Base-by-base conservation (phyloP, 805 yeast genomes). In the Myxozyma sirexii region DNA sequence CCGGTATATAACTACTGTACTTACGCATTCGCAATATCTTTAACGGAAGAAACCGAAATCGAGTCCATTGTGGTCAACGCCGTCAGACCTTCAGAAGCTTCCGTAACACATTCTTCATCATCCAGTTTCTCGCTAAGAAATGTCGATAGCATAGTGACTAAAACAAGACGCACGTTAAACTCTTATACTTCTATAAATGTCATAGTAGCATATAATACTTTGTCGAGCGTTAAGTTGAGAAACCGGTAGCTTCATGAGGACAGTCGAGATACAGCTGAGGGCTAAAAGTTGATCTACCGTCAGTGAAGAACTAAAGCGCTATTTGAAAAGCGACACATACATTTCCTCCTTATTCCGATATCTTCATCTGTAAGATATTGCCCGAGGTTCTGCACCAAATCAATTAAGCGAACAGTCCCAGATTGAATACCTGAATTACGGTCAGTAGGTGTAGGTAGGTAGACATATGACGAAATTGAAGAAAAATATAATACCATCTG, bases 61-160 rank as follows among this genome's bases (percentile, higher is more conserved):
- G 76, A 80, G n/a, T 76, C 74, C 85, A 83, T 84, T 33, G 64
- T 60, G 4, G 82, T 75, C 12, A 90, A 70, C 0, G 84, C 76
- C 17, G 68, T 69, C 6, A 92, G 64, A 0, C 90, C 91, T 8
- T 68, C 70, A 1, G 87, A 71, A 1, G 85, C 79, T 60, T 82
- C 82, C 39, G 75, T 75, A 31, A 84, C 68, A 44, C 87, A 79
- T 2, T 77, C 72, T 15, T 79, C 77, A 68, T 91, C 97, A 12
- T 84, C 87, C 23, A 90, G 71, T 65, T 93, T 87, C 17, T 84
- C 83, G 15, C 80, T 60, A 56, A 84, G 80, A 71, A 93, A 93
- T 4, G 80, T 65, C 3, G 65, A 45, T 12, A 77, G 65, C 39
- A 75, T 78, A 1, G 69, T 41, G 4, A 73, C 66, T 58, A 69